Evolutionary conservation across 208 protist species (phyloP).

Genomic region (Leishmania guyanensis): DNA sequence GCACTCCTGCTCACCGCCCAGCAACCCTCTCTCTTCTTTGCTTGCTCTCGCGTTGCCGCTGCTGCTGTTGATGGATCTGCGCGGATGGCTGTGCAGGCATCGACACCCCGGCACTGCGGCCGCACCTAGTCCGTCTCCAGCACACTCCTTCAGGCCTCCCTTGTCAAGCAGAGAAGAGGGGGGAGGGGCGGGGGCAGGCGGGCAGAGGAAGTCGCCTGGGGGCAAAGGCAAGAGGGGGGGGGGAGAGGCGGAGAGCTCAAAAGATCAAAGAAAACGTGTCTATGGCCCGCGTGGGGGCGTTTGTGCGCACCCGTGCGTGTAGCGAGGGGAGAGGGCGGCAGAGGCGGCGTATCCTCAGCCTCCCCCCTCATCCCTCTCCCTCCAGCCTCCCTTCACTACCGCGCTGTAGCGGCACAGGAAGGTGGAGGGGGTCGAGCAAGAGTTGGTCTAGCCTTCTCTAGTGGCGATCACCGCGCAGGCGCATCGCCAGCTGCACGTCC

Average conservation of each 20-base stretch:
- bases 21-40: neutral
- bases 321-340: neutral
- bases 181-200: too few relatives aligned
- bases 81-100: neutral
- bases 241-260: neutral
- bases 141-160: neutral
- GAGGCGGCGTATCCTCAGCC: neutral
- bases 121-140: neutral
- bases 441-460: conserved; percentile 7
- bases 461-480: conserved; percentile 58
- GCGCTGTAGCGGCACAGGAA: neutral
- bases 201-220: neutral
- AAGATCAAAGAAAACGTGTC: neutral
- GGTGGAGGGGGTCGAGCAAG: neutral
- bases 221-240: too few relatives aligned
- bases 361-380: neutral
- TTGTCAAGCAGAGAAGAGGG: neutral
- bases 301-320: neutral
- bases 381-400: neutral
- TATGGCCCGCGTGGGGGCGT: neutral
- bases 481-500: conserved; percentile 63
- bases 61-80: neutral
- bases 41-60: neutral
- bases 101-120: neutral
- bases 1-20: neutral